These are phyloP conservation scores for Spathaspora sp. DNA, from an alignment of 1,139 yeast genomes.

Conservation along the genomic window DNA sequence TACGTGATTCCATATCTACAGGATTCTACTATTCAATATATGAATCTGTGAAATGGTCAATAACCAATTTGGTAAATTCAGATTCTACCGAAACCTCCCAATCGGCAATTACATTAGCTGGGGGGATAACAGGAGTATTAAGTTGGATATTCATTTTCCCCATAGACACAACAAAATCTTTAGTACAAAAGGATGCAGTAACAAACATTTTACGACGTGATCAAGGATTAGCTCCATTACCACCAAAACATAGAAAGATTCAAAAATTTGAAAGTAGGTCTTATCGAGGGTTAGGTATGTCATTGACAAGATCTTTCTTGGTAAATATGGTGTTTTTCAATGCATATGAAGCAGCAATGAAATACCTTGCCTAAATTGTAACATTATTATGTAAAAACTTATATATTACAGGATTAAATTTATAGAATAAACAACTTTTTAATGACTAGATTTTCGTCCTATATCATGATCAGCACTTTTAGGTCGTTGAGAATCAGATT, in stretches of 20 bases:
- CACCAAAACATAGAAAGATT: constrained; percentile 30
- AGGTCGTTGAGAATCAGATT: background rate
- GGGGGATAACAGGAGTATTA: constrained; percentile 75
- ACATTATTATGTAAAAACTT: background rate
- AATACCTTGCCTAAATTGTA: constrained; percentile 24
- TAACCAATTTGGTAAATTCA: constrained; percentile 33
- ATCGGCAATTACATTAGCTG: constrained; percentile 52
- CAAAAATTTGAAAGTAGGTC: constrained; percentile 44
- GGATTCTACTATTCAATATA: constrained; percentile 75
- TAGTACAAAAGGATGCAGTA: constrained; percentile 72
- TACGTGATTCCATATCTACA: constrained; percentile 69
- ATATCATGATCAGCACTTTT: background rate
- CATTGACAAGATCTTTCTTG: constrained; percentile 66
- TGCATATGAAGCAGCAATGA: constrained; percentile 66
- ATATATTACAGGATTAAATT: background rate
- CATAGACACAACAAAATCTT: constrained; percentile 73
- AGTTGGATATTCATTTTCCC: constrained; percentile 80
- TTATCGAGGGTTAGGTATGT: constrained; percentile 78
- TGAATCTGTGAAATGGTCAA: constrained; percentile 62
- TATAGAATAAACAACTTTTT: background rate
- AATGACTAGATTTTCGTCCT: background rate
- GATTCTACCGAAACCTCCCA: constrained; percentile 31
- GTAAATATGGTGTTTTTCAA: constrained; percentile 79
- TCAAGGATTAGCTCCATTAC: constrained; percentile 41
- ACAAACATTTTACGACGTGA: constrained; percentile 57